These are phyloP conservation scores for Striga asiatica DNA, from an alignment of 257 asterid species.

Conservation along the genomic window DNA sequence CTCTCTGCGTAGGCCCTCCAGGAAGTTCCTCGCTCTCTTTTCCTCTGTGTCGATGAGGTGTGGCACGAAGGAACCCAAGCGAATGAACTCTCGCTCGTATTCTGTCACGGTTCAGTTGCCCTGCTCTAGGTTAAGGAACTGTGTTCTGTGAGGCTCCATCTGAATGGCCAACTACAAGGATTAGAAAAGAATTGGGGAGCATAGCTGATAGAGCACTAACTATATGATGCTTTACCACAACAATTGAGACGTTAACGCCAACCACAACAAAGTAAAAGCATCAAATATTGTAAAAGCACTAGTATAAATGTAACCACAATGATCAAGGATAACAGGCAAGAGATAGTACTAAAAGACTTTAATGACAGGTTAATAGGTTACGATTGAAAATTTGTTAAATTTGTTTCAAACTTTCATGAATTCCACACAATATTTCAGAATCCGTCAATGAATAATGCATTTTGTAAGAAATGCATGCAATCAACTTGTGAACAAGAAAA, in stretches of 20 bases:
- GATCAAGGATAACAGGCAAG: background rate
- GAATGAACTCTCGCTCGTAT: too few relatives aligned
- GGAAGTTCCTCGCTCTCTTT: too few relatives aligned
- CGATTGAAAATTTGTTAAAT: background rate
- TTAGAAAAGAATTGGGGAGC: too few relatives aligned
- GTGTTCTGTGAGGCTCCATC: too few relatives aligned
- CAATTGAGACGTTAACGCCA: background rate
- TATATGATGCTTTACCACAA: too few relatives aligned
- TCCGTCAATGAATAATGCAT: slow-evolving; percentile 6
- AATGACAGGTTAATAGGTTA: background rate
- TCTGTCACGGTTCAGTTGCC: too few relatives aligned
- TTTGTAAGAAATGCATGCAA: background rate
- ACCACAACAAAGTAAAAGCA: background rate
- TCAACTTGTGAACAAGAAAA: slow-evolving; percentile 26
- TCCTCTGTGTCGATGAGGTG: too few relatives aligned
- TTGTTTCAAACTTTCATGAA: background rate
- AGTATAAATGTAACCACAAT: background rate
- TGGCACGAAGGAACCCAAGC: too few relatives aligned
- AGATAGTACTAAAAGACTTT: background rate
- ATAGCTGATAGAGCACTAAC: too few relatives aligned
- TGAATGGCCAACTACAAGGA: too few relatives aligned
- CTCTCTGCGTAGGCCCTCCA: too few relatives aligned
- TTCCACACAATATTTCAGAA: background rate
- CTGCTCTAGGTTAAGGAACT: too few relatives aligned
- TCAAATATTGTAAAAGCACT: background rate